Evolutionary conservation across 2,329 filamentous ascomycete species (phyloP).

Genomic region (Calonectria crousiana): DNA sequence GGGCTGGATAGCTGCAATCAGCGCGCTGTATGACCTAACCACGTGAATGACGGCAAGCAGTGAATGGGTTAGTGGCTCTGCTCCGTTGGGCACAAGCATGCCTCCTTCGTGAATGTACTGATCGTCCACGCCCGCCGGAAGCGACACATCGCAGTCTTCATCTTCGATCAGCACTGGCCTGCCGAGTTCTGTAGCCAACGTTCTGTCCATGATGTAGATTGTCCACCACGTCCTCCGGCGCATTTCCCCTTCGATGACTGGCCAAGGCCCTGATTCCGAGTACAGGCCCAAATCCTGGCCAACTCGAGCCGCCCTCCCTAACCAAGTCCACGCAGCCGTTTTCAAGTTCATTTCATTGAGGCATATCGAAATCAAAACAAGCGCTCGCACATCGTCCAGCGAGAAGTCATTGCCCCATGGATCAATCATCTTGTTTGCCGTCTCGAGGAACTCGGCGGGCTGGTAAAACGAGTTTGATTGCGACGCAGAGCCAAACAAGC

Average conservation of each 20-base stretch:
- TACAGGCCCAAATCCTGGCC: conserved; percentile 89
- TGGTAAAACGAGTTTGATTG: conserved; percentile 66
- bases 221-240: conserved; percentile 93
- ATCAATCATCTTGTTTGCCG: conserved; percentile 77
- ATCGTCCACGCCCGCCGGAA: conserved; percentile 86
- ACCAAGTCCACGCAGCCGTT: conserved; percentile 87
- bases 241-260: conserved; percentile 85
- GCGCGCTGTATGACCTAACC: conserved; percentile 79
- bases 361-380: conserved; percentile 81
- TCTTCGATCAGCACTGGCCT: conserved; percentile 88
- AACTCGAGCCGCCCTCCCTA: conserved; percentile 82
- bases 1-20: conserved; percentile 78
- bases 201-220: conserved; percentile 88
- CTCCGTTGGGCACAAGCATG: conserved; percentile 63
- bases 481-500: conserved; percentile 73
- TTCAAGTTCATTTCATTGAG: conserved; percentile 89
- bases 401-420: conserved; percentile 85
- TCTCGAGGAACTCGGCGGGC: conserved; percentile 76
- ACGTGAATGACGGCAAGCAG: conserved; percentile 86
- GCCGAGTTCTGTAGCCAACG: conserved; percentile 83
- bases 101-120: conserved; percentile 75
- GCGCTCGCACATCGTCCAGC: conserved; percentile 79
- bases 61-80: conserved; percentile 73
- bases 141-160: conserved; percentile 84
- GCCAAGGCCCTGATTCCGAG: conserved; percentile 78